phyloP scores from a whole-genome alignment of 2,329 filamentous ascomycete genomes.

The Paracorniculantispora psalliotae region DNA sequence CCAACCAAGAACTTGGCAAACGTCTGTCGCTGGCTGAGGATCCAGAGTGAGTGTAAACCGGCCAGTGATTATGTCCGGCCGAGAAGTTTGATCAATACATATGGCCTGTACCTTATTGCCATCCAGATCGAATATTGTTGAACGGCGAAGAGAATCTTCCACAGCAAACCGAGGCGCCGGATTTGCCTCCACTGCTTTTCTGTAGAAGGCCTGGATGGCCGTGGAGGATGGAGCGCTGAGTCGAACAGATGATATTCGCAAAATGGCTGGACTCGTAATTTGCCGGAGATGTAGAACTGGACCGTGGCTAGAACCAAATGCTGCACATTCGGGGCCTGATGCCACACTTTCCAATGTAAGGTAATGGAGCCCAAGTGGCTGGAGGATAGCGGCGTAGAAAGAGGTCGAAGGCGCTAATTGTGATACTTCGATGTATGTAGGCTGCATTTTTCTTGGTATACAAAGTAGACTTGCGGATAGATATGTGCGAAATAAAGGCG shows the following conservation, averaged over 20 bases:
- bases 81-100: conserved; percentile 24
- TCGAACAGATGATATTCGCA: conserved; percentile 48
- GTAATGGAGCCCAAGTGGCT: conserved; percentile 72
- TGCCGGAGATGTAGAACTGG: conserved; percentile 44
- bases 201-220: conserved; percentile 67
- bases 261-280: conserved; percentile 33
- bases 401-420: conserved; percentile 75
- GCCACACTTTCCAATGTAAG: conserved; percentile 16
- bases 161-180: conserved; percentile 38
- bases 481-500: neutral
- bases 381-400: conserved; percentile 75
- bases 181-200: conserved; percentile 59
- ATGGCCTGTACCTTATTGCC: conserved; percentile 81
- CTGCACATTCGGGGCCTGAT: neutral
- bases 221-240: conserved; percentile 63
- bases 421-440: conserved; percentile 59
- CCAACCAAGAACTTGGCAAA: neutral
- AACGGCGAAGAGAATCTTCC: conserved; percentile 22
- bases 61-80: conserved; percentile 25
- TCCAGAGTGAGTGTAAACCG: neutral
- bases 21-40: neutral
- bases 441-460: conserved; percentile 28
- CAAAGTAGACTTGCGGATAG: neutral
- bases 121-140: conserved; percentile 70
- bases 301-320: conserved; percentile 14